Evolutionary conservation across 192 early-diverging fungal species (phyloP).

Genomic region (Dissophora globulifera): DNA sequence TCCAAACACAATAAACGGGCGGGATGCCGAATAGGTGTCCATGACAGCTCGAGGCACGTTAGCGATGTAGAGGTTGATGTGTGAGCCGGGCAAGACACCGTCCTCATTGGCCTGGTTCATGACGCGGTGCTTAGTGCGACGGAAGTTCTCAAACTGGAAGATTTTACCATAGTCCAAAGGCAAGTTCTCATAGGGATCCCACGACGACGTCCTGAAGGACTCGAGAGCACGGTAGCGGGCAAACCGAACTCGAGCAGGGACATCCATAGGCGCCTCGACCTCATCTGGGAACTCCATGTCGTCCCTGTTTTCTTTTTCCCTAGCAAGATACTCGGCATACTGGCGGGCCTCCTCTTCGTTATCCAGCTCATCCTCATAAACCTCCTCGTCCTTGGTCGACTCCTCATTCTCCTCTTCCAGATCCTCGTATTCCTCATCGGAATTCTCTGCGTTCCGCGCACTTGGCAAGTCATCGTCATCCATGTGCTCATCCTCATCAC

Average conservation of each 20-base stretch:
- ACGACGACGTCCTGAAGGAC: conserved; percentile 93
- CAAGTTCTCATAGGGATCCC: conserved; percentile 99
- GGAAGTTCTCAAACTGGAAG: conserved; percentile 95
- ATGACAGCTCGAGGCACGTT: conserved; percentile 72
- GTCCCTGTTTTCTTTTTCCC: conserved; percentile 72
- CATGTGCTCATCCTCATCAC: conserved; percentile 57
- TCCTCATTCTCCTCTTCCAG: conserved; percentile 54
- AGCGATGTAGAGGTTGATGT: conserved; percentile 78
- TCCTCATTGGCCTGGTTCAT: conserved; percentile 63
- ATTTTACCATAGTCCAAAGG: conserved; percentile 96
- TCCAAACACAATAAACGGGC: conserved; percentile 68
- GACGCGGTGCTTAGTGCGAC: conserved; percentile 81
- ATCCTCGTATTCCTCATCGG: conserved; percentile 56
- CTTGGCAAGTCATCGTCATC: conserved; percentile 54
- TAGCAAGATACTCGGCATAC: conserved; percentile 69
- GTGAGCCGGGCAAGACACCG: conserved; percentile 70
- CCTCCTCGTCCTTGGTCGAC: conserved; percentile 47
- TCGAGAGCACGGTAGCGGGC: conserved; percentile 95
- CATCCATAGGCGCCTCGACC: conserved; percentile 91
- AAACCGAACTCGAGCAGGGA: conserved; percentile 87
- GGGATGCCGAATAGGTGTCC: conserved; percentile 59
- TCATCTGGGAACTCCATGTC: conserved; percentile 96
- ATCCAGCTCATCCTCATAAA: conserved; percentile 60
- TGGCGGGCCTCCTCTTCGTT: conserved; percentile 64
- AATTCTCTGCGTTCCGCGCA: conserved; percentile 58